Evolutionary conservation across 441 rosid genomes (phyloP).

Genomic region (Rhodomyrtus psidioides): DNA sequence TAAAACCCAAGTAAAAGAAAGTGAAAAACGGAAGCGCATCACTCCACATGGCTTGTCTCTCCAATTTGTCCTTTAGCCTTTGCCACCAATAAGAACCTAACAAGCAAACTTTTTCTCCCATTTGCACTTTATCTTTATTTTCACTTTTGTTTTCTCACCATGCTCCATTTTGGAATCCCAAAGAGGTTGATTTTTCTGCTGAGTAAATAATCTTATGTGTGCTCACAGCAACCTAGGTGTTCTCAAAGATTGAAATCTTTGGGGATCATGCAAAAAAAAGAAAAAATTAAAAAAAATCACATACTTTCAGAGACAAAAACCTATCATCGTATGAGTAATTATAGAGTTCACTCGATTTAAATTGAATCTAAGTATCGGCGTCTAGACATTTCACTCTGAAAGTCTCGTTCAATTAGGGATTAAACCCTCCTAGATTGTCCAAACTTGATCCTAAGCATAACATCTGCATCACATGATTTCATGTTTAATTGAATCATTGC

Average conservation of each 20-base stretch:
- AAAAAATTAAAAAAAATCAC: no score
- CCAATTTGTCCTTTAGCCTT: neutral
- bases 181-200: neutral
- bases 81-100: neutral
- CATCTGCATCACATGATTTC: neutral
- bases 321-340: no score
- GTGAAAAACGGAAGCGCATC: neutral
- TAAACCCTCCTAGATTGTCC: no score
- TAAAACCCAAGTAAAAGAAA: neutral
- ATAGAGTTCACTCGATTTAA: no score
- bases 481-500: rapidly evolving
- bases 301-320: no score
- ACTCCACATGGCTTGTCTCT: neutral
- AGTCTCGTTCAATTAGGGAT: neutral
- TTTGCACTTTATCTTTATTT: neutral
- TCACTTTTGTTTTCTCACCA: no score
- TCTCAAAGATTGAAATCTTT: neutral
- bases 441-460: no score
- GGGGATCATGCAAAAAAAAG: no score
- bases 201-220: neutral
- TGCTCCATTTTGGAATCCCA: no score
- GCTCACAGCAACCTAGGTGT: neutral
- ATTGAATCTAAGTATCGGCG: no score
- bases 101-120: neutral
- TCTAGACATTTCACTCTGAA: neutral